Base-by-base conservation (phyloP, 2,329 filamentous ascomycete genomes). In the Thermochaetoides dissita region DNA sequence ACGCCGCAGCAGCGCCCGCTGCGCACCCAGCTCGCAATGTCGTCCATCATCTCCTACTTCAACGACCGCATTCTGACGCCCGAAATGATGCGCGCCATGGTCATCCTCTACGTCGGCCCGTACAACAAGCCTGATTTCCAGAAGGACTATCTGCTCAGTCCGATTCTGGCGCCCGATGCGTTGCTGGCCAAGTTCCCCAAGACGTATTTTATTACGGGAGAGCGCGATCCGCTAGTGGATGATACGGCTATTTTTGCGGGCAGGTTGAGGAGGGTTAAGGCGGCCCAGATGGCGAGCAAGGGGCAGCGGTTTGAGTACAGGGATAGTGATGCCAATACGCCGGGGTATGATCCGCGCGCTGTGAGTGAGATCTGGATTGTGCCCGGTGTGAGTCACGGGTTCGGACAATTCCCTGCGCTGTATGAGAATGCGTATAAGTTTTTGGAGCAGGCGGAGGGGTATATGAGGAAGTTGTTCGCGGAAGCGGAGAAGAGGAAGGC, bases 41-140 rank as follows among this genome's bases (percentile, higher is more conserved):
- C 86, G 0, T 89, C 81, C n/a, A 94, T 94, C 77, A 93, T 98
- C 32, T 95, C 89, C 0, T 96, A 96, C 63, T 94, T 95, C 61
- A 91, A 94, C 59, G 91, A 98, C 60, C 81, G 91, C 29, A 84
- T 98, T 29, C 71, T 98, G 10, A 89, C 86, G 0, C 89, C 91
- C 0, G 91, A 98, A 61, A 94, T 96, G 86, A 95, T 96, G 82
- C 83, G 91, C 30, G 86, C 88, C 49, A 96, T 98, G 88, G 94
- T 98, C 50, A 94, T 98, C 50, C 70, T 98, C 4, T 98, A 98
- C 59, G 84, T 98, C 42, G 91, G 91, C 1, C 87, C 88, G 0
- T 84, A 95, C 57, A 85, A 91, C 59, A 81, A 88, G 1, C 91
- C 91, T 0, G 87, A 96, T 57, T 96, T 98, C 59, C 77, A 77